phyloP scores from a whole-genome alignment of 129 eudicot genomes.

The Oenanthe sinensis region DNA sequence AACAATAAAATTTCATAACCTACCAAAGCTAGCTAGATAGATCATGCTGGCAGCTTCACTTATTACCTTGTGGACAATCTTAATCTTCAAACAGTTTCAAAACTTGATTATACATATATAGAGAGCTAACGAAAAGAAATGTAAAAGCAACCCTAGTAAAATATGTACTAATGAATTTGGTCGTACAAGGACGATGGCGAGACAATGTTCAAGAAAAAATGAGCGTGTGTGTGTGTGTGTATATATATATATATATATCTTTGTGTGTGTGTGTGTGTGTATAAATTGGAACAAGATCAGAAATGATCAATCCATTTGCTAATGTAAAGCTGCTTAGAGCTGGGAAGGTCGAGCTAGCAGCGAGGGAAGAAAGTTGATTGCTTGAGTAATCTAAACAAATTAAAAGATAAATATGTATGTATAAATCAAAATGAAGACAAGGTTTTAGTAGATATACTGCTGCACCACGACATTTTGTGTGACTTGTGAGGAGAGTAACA shows the following conservation, averaged over 20 bases:
- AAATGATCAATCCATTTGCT: too few species aligned
- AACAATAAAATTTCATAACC: background rate
- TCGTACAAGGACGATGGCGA: background rate
- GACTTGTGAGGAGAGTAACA: background rate
- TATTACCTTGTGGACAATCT: constrained; percentile 12
- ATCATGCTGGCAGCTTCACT: constrained; percentile 76
- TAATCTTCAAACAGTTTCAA: background rate
- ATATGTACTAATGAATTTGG: background rate
- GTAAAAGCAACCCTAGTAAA: background rate
- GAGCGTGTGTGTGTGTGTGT: too few species aligned
- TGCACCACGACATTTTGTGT: background rate
- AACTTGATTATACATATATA: background rate
- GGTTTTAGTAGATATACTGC: background rate
- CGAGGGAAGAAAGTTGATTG: background rate
- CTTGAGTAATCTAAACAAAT: background rate
- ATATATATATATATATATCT: too few species aligned
- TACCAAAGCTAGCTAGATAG: constrained; percentile 21
- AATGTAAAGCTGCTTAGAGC: too few species aligned
- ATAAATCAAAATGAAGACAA: background rate
- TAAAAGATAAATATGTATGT: background rate
- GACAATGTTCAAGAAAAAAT: background rate
- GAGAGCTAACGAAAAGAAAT: background rate
- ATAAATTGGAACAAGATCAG: too few species aligned
- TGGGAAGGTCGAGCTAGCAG: background rate
- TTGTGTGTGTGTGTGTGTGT: too few species aligned